Conservation (phyloP, 2,329 filamentous ascomycete species). For the Paecilomyces sp. region DNA sequence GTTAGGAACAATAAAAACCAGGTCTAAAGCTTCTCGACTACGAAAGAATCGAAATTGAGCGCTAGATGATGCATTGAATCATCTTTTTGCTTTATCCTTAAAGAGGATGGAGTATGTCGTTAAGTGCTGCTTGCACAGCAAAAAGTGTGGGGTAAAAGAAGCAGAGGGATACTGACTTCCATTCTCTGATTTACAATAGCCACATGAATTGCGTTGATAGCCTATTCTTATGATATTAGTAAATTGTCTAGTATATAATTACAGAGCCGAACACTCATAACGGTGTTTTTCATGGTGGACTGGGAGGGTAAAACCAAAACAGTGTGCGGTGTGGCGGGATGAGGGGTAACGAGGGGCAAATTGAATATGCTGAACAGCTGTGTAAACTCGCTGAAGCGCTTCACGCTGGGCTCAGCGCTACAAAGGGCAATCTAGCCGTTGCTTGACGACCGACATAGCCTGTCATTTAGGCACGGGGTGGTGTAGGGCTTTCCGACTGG, state of each 20-base stretch:
- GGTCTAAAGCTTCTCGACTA: constrained; percentile 1
- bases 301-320: background rate
- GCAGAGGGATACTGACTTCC: constrained; percentile 35
- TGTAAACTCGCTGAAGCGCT: background rate
- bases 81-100: background rate
- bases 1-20: constrained; percentile 2
- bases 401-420: background rate
- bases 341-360: background rate
- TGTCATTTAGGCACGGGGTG: constrained; percentile 28
- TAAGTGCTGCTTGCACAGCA: background rate
- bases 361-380: background rate
- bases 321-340: background rate
- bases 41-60: background rate
- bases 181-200: constrained; percentile 41
- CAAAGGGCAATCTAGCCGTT: background rate
- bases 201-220: constrained; percentile 41
- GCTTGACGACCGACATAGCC: constrained; percentile 9
- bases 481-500: constrained; percentile 23
- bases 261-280: background rate
- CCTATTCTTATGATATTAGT: constrained; percentile 19
- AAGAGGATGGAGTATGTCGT: background rate
- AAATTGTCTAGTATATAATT: background rate
- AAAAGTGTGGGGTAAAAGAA: background rate
- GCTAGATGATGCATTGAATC: background rate
- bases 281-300: background rate